Evolutionary conservation across 129 eudicot species (phyloP).

Genomic region (Pittosporum tobira): DNA sequence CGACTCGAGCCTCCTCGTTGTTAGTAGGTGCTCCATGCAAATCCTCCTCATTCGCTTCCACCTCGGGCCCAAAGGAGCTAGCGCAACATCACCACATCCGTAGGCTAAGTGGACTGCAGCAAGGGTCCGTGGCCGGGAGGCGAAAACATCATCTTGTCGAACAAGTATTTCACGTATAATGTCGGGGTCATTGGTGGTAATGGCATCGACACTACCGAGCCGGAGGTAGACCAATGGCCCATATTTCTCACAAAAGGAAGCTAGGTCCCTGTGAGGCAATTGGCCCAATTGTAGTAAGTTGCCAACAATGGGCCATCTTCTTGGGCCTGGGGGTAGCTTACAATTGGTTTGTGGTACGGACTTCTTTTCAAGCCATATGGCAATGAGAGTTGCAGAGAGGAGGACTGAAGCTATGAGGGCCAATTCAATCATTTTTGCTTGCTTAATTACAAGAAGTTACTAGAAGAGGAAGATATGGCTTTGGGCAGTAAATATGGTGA

Average conservation of each 20-base stretch:
- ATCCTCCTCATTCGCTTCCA: constrained; percentile 95
- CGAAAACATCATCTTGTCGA: constrained; percentile 82
- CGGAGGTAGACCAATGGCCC: constrained; percentile 80
- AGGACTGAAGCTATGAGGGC: constrained; percentile 17
- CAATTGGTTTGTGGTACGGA: not conserved
- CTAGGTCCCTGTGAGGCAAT: constrained; percentile 78
- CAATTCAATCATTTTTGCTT: constrained; percentile 22
- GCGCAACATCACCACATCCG: constrained; percentile 83
- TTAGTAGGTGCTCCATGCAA: constrained; percentile 82
- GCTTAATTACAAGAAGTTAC: not conserved
- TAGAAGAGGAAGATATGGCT: not conserved
- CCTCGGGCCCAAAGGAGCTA: constrained; percentile 84
- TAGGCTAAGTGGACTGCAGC: constrained; percentile 78
- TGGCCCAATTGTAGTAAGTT: constrained; percentile 76
- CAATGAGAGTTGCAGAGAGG: constrained; percentile 20
- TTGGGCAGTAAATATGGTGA: not conserved
- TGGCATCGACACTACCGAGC: constrained; percentile 70
- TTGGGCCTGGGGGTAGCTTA: constrained; percentile 81
- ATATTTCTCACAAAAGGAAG: constrained; percentile 61
- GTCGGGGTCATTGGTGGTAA: constrained; percentile 87
- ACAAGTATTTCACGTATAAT: constrained; percentile 77
- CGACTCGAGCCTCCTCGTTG: constrained; percentile 75
- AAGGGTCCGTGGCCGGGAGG: constrained; percentile 77
- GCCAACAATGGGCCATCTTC: constrained; percentile 76
- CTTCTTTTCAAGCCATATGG: constrained; percentile 15